Evolutionary conservation across 805 yeast species (phyloP).

Genomic region (Cyberlindnera xishuangbannaensis): DNA sequence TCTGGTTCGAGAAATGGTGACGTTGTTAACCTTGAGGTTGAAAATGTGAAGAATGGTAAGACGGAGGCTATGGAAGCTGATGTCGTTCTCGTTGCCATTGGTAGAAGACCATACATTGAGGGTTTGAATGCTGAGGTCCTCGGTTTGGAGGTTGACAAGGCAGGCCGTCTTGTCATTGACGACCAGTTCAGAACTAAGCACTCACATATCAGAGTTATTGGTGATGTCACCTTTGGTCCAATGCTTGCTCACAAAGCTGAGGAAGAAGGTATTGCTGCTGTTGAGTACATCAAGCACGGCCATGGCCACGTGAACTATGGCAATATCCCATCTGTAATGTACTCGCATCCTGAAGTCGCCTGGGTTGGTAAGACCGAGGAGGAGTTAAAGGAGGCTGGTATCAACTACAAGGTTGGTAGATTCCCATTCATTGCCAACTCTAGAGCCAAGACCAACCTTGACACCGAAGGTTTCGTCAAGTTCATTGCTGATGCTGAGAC

Average conservation of each 20-base stretch:
- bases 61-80: slow-evolving; percentile 80
- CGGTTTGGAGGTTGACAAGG: slow-evolving; percentile 87
- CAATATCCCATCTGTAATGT: slow-evolving; percentile 98
- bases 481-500: slow-evolving; percentile 95
- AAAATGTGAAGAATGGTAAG: slow-evolving; percentile 82
- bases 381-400: slow-evolving; percentile 88
- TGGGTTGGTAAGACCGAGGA: slow-evolving; percentile 98
- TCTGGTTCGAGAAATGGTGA: slow-evolving; percentile 88
- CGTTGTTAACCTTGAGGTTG: slow-evolving; percentile 77
- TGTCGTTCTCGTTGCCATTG: slow-evolving; percentile 92
- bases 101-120: slow-evolving; percentile 95
- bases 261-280: slow-evolving; percentile 99
- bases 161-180: slow-evolving; percentile 92
- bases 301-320: slow-evolving; percentile 98
- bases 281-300: slow-evolving; percentile 86
- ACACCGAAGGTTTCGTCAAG: slow-evolving; percentile 97
- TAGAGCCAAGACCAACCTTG: slow-evolving; percentile 96
- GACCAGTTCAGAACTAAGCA: slow-evolving; percentile 87
- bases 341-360: slow-evolving; percentile 98
- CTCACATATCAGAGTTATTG: slow-evolving; percentile 94
- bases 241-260: slow-evolving; percentile 99
- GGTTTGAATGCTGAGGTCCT: slow-evolving; percentile 85
- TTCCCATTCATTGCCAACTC: slow-evolving; percentile 99
- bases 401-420: slow-evolving; percentile 89
- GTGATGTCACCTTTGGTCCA: slow-evolving; percentile 97